Conservation (phyloP, 768 basidiomycete species). For the Boletus vermiculosoides region DNA sequence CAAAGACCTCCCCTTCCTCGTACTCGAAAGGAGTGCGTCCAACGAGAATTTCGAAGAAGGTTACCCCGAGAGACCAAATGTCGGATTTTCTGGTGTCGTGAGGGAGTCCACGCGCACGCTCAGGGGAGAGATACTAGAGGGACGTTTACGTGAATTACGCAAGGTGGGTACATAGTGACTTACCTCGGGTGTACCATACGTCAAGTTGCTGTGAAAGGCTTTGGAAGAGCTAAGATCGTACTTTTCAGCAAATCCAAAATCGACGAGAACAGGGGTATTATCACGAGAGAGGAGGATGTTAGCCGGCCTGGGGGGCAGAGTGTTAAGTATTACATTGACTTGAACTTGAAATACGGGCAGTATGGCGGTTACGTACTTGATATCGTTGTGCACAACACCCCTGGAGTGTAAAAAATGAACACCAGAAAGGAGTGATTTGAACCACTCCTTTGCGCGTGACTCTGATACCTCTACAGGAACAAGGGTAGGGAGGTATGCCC, state of each 20-base stretch:
- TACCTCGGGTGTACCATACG: conserved; percentile 92
- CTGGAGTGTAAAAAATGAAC: conserved; percentile 81
- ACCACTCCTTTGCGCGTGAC: conserved; percentile 74
- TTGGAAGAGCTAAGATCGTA: conserved; percentile 63
- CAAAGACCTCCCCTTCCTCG: conserved; percentile 74
- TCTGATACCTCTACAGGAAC: conserved; percentile 90
- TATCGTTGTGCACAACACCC: conserved; percentile 90
- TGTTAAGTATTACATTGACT: not conserved
- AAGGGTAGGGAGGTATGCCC: conserved; percentile 84
- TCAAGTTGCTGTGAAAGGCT: conserved; percentile 78
- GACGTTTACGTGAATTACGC: not conserved
- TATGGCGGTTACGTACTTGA: conserved; percentile 62
- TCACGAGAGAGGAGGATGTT: conserved; percentile 85
- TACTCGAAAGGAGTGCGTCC: conserved; percentile 93
- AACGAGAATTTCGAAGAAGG: conserved; percentile 91
- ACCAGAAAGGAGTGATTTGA: conserved; percentile 75
- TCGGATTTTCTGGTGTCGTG: conserved; percentile 95
- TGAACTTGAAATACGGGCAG: not conserved
- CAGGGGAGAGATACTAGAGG: conserved; percentile 82
- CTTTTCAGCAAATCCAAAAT: conserved; percentile 94
- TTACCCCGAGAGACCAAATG: conserved; percentile 81
- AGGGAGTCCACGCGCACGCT: conserved; percentile 80
- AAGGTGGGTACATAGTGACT: not conserved
- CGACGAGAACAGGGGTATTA: conserved; percentile 85
- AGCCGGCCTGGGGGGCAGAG: conserved; percentile 58